Conservation (phyloP, 2,329 filamentous ascomycete species). For the Aspergillus felis region DNA sequence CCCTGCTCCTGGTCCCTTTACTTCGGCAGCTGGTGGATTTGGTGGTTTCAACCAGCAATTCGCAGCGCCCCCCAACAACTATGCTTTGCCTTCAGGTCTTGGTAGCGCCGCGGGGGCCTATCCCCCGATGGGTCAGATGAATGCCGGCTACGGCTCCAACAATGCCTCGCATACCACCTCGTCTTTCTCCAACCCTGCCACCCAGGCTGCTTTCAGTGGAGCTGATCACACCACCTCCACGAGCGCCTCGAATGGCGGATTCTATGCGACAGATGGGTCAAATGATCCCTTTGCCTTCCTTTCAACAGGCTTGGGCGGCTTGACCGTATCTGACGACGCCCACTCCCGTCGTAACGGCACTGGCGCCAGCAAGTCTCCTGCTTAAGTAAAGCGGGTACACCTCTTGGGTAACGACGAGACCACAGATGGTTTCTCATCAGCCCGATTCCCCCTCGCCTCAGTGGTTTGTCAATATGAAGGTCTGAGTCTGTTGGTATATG, state of each 20-base stretch:
- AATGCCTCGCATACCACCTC: slow-evolving; percentile 77
- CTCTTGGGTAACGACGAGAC: neutral
- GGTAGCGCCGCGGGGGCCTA: slow-evolving; percentile 76
- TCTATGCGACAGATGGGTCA: slow-evolving; percentile 54
- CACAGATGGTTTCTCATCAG: neutral
- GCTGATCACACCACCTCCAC: slow-evolving; percentile 77
- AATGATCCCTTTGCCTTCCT: slow-evolving; percentile 64
- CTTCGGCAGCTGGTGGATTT: slow-evolving; percentile 65
- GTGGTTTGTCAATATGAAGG: slow-evolving; percentile 36
- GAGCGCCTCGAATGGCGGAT: slow-evolving; percentile 71
- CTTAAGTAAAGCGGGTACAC: slow-evolving; percentile 21
- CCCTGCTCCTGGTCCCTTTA: slow-evolving; percentile 72
- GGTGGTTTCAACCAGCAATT: slow-evolving; percentile 73
- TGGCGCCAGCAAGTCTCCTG: slow-evolving; percentile 44
- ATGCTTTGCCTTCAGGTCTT: slow-evolving; percentile 81
- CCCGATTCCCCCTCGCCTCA: slow-evolving; percentile 10
- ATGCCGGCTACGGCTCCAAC: slow-evolving; percentile 73
- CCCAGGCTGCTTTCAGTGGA: slow-evolving; percentile 90
- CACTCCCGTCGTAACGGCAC: slow-evolving; percentile 45
- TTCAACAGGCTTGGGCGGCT: slow-evolving; percentile 55
- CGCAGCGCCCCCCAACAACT: slow-evolving; percentile 75
- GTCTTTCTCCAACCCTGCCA: slow-evolving; percentile 87
- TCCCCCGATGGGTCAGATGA: slow-evolving; percentile 63
- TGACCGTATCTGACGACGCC: slow-evolving; percentile 51
- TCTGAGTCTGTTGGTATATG: slow-evolving; percentile 36